Evolutionary conservation across 805 yeast species (phyloP).

Genomic region (Kazachstania viticola): DNA sequence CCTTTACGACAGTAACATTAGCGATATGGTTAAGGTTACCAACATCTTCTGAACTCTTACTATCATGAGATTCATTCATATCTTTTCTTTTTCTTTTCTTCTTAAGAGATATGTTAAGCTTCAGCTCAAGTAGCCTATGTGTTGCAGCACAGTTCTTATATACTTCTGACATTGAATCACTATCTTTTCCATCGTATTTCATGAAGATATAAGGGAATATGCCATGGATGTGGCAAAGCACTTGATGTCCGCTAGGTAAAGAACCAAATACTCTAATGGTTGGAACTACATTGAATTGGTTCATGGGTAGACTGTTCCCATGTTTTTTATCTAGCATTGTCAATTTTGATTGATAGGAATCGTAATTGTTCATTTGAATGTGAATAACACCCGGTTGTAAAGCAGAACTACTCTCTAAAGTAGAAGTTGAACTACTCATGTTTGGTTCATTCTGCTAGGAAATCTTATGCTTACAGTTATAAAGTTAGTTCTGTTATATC

Average conservation of each 20-base stretch:
- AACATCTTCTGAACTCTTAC: no score
- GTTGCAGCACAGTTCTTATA: slow-evolving; percentile 30
- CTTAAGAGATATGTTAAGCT: slow-evolving; percentile 31
- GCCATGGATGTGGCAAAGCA: slow-evolving; percentile 69
- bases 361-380: slow-evolving; percentile 52
- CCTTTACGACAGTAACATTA: slow-evolving; percentile 54
- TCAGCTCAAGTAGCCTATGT: slow-evolving; percentile 34
- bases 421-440: no score
- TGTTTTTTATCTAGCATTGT: slow-evolving; percentile 39
- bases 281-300: slow-evolving; percentile 45
- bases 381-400: slow-evolving; percentile 18
- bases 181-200: slow-evolving; percentile 37
- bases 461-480: no score
- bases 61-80: slow-evolving; percentile 1
- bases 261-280: slow-evolving; percentile 69
- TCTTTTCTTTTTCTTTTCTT: slow-evolving; percentile 8
- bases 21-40: slow-evolving; percentile 38
- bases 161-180: slow-evolving; percentile 17
- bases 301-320: slow-evolving; percentile 25
- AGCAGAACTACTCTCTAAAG: no score
- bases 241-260: slow-evolving; percentile 46
- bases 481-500: no score
- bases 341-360: slow-evolving; percentile 53
- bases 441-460: no score
- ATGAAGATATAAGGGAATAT: slow-evolving; percentile 72